A percentile compares a stretch with the other conserved stretches of the same genome.
phyloP scores from a whole-genome alignment of 1,284 basidiomycete genomes.

The Cryptococcus hybrid region DNA sequence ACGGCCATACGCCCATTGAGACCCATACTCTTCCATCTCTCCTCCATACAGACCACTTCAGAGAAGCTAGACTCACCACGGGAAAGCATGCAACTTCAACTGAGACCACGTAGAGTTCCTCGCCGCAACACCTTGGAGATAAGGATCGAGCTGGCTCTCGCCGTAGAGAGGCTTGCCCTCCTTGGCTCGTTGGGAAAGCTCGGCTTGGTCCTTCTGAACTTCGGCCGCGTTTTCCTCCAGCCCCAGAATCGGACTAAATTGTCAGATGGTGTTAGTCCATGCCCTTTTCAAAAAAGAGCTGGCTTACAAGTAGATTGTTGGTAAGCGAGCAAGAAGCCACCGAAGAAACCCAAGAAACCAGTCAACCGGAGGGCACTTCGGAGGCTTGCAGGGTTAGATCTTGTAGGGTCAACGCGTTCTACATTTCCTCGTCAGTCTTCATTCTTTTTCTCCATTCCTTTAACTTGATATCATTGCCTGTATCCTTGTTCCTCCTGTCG shows the following conservation, averaged over 20 bases:
- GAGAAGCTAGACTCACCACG: slow-evolving; percentile 61
- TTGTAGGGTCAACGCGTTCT: slow-evolving; percentile 25
- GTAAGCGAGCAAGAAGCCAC: slow-evolving; percentile 92
- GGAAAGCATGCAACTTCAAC: slow-evolving; percentile 63
- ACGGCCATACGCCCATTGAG: too few relatives aligned
- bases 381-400: slow-evolving; percentile 11
- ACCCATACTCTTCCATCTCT: too few relatives aligned
- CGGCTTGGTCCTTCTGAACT: slow-evolving; percentile 68
- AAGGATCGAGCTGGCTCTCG: slow-evolving; percentile 72
- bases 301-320: slow-evolving; percentile 78
- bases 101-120: slow-evolving; percentile 92
- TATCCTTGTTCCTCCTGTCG: background rate
- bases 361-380: slow-evolving; percentile 56
- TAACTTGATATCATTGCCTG: background rate
- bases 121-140: slow-evolving; percentile 85
- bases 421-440: background rate
- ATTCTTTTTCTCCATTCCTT: background rate
- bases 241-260: slow-evolving; percentile 90
- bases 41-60: too few relatives aligned
- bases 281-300: background rate
- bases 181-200: slow-evolving; percentile 67
- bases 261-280: background rate
- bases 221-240: slow-evolving; percentile 90
- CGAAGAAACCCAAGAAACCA: slow-evolving; percentile 67
- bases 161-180: slow-evolving; percentile 83